A percentile compares a stretch with the other conserved stretches of the same genome.
These are phyloP conservation scores for Crithidia acanthocephali DNA, from an alignment of 208 protist species.

Conservation along the genomic window DNA sequence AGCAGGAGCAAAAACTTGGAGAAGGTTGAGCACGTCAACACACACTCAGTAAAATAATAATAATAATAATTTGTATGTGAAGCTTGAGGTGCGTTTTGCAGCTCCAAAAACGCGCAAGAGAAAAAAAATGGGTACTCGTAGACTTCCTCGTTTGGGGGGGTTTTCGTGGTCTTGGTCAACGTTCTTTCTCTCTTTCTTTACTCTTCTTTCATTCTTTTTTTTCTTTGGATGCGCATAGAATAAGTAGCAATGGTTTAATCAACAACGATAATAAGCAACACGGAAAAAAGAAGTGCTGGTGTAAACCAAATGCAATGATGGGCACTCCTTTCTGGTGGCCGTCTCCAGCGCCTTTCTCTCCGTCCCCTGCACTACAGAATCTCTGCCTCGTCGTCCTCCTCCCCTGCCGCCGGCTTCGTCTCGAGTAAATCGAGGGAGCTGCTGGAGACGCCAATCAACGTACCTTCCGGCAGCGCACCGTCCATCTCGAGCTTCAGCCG, in stretches of 20 bases:
- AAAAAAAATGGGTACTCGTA: too few species aligned
- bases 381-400: slow-evolving; percentile 12
- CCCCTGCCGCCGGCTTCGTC: neutral
- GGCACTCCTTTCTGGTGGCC: too few species aligned
- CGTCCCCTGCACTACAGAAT: slow-evolving; percentile 17
- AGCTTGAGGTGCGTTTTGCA: too few species aligned
- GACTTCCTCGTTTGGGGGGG: too few species aligned
- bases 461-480: neutral
- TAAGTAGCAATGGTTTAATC: neutral
- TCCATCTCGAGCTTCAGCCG: slow-evolving; percentile 24
- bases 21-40: too few species aligned
- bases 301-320: neutral
- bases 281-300: slow-evolving; percentile 3
- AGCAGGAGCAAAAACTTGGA: too few species aligned
- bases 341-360: too few species aligned
- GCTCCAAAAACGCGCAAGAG: too few species aligned
- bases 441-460: slow-evolving; percentile 2
- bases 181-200: too few species aligned
- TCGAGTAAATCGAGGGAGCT: slow-evolving; percentile 6
- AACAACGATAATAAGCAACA: slow-evolving; percentile 1
- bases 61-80: too few species aligned
- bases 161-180: too few species aligned
- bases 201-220: neutral
- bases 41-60: too few species aligned
- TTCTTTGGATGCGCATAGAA: neutral